Evolutionary conservation across 352 stramenopile species (phyloP).

Genomic region (Phytopythium mirpurense): DNA sequence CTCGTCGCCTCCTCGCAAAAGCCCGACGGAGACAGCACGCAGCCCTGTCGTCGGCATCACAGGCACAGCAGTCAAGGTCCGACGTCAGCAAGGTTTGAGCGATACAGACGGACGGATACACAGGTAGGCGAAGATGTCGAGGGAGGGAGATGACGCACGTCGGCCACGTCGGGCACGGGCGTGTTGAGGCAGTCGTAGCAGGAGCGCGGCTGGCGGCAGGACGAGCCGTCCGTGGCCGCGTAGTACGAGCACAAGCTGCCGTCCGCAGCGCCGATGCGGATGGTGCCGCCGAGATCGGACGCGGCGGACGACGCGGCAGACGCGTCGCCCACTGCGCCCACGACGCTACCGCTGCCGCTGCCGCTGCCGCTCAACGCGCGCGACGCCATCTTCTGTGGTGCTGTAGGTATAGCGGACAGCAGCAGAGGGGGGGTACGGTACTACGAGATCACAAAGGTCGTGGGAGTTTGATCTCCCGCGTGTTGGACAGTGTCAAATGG

Average conservation of each 20-base stretch:
- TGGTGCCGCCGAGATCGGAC: constrained; percentile 19
- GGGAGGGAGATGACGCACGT: too few relatives aligned
- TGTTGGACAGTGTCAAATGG: constrained; percentile 7
- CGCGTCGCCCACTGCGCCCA: constrained; percentile 7
- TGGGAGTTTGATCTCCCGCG: not conserved
- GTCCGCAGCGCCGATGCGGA: constrained; percentile 35
- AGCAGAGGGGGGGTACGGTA: too few relatives aligned
- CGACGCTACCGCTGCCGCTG: constrained; percentile 11
- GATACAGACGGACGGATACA: not conserved
- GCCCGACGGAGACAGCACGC: constrained; percentile 46
- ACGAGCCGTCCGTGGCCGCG: constrained; percentile 19
- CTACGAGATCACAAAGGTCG: too few relatives aligned
- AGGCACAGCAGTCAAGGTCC: not conserved
- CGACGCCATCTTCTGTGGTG: constrained; percentile 16
- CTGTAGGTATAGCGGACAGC: too few relatives aligned
- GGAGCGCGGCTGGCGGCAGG: constrained; percentile 48
- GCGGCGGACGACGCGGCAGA: too few relatives aligned
- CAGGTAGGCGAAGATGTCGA: too few relatives aligned
- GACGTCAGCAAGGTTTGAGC: not conserved
- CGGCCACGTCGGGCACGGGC: constrained; percentile 19
- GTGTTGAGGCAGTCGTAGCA: constrained; percentile 74
- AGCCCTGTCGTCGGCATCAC: constrained; percentile 18
- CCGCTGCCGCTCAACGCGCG: constrained; percentile 9
- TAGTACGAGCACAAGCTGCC: constrained; percentile 68
- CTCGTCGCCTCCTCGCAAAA: constrained; percentile 50